Evolutionary conservation across 202 grass and related monocot species (phyloP).

Genomic region (Bolboschoenoplectus hybrid): DNA sequence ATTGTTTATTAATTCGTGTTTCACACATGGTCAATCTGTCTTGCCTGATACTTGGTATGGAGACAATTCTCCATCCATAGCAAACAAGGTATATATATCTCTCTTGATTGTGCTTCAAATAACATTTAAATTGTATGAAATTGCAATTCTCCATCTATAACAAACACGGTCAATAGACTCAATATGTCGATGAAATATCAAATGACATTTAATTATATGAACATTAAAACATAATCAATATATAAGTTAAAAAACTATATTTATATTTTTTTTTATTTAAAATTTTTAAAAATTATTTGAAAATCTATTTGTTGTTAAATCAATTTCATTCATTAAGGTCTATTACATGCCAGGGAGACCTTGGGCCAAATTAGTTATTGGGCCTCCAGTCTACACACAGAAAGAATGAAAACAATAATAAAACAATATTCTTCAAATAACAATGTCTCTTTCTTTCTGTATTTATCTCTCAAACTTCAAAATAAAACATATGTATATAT

Average conservation of each 20-base stretch:
- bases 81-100: constrained; percentile 49
- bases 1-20: constrained; percentile 83
- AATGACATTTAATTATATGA: not conserved
- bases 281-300: not conserved
- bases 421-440: not conserved
- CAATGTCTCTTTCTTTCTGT: not conserved
- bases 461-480: not conserved
- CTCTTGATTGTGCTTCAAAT: not conserved
- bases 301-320: not conserved
- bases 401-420: not conserved
- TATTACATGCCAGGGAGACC: not conserved
- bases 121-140: not conserved
- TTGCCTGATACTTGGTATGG: constrained; percentile 57
- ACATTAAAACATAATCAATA: not conserved
- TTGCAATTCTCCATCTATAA: no score
- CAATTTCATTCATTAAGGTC: not conserved
- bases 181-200: not conserved
- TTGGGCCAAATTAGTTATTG: not conserved
- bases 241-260: not conserved
- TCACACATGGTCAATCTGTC: constrained; percentile 65
- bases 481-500: not conserved
- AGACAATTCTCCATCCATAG: constrained; percentile 57
- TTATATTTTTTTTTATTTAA: not conserved
- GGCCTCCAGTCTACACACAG: not conserved
- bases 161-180: not conserved